Conservation (phyloP, 768 basidiomycete genomes). For the Cyathus striatus region DNA sequence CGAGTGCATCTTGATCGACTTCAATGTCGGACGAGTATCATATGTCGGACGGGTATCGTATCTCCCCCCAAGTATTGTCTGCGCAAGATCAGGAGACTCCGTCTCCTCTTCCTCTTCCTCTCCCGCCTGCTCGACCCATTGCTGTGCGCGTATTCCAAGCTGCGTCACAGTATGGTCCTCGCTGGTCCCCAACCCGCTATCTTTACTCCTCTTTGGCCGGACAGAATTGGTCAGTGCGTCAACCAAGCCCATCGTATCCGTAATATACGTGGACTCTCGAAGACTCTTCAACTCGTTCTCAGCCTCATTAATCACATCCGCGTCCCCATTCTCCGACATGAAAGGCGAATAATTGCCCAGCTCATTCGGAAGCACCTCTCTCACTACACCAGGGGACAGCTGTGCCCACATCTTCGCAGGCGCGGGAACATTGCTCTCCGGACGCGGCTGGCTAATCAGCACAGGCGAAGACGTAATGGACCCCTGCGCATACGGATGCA, state of each 20-base stretch:
- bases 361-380: conserved; percentile 40
- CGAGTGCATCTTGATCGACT: conserved; percentile 5
- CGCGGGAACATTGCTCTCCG: conserved; percentile 34
- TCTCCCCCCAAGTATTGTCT: conserved; percentile 22
- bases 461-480: too few relatives aligned
- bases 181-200: conserved; percentile 45
- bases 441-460: conserved; percentile 24
- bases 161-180: conserved; percentile 27
- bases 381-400: conserved; percentile 36
- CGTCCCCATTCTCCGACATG: conserved; percentile 17
- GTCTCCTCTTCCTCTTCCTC: conserved; percentile 4
- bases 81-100: conserved; percentile 5
- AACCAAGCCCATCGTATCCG: conserved; percentile 55
- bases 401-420: conserved; percentile 48
- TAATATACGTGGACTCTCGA: conserved; percentile 26
- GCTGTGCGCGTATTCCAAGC: conserved; percentile 3
- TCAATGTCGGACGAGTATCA: too few relatives aligned
- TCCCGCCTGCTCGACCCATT: conserved; percentile 4
- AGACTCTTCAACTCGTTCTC: too few relatives aligned
- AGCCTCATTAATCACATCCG: not conserved
- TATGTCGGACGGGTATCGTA: conserved; percentile 29
- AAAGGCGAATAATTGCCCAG: conserved; percentile 47
- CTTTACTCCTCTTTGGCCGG: conserved; percentile 17
- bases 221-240: conserved; percentile 54
- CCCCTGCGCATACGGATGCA: conserved; percentile 44